phyloP scores from a whole-genome alignment of 2,329 filamentous ascomycete species.

The Diaporthe vexans region DNA sequence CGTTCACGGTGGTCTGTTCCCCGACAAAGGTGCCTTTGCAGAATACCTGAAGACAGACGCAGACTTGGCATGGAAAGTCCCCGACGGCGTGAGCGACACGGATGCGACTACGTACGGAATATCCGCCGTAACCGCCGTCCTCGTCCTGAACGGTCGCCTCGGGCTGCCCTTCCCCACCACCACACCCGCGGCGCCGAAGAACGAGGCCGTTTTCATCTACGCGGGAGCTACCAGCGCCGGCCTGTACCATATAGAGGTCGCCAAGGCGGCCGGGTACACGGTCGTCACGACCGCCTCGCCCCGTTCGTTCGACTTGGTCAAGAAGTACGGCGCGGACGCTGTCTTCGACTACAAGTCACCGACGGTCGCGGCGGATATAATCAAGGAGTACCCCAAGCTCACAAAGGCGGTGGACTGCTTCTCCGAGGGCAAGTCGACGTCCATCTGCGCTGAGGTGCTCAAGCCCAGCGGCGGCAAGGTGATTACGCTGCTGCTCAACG shows the following conservation, averaged over 20 bases:
- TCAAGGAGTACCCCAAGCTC: not conserved
- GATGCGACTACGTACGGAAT: not conserved
- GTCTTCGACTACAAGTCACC: not conserved
- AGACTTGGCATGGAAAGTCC: not conserved
- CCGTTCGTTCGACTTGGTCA: not conserved
- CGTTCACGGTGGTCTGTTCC: not conserved
- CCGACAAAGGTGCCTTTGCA: not conserved
- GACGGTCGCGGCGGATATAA: not conserved
- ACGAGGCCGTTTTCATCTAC: not conserved
- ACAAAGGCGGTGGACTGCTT: not conserved
- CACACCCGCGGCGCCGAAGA: not conserved
- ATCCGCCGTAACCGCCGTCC: not conserved
- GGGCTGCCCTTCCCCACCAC: not conserved
- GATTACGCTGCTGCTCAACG: not conserved
- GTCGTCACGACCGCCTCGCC: not conserved
- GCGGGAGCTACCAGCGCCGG: not conserved
- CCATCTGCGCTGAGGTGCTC: not conserved
- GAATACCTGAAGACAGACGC: not conserved
- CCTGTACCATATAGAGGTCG: not conserved
- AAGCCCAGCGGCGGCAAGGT: not conserved
- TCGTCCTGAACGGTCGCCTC: not conserved
- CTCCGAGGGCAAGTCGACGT: not conserved
- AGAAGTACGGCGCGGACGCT: not conserved
- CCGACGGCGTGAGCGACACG: not conserved
- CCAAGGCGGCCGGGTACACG: not conserved